Conservation (phyloP, 805 yeast genomes). For the Ogataea pignaliae region DNA sequence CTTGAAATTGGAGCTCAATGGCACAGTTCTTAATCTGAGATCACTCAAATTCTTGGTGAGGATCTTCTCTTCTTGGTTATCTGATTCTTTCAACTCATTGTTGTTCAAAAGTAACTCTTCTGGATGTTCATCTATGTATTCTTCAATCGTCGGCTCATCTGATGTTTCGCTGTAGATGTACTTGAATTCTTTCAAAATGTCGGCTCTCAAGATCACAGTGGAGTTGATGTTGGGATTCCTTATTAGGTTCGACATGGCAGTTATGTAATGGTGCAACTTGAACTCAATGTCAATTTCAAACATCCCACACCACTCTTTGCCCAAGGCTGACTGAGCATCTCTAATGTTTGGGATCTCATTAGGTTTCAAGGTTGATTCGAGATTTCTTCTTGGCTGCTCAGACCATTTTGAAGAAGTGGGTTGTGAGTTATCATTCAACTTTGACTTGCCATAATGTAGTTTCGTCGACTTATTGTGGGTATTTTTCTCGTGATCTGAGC, state of each 20-base stretch:
- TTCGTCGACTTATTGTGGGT: neutral
- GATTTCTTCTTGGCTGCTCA: constrained; percentile 10
- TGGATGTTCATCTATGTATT: constrained; percentile 27
- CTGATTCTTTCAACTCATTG: neutral
- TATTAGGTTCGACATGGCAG: constrained; percentile 76
- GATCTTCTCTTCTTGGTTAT: constrained; percentile 15
- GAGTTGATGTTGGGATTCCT: constrained; percentile 88
- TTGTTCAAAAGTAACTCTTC: constrained; percentile 29
- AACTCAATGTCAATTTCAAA: constrained; percentile 48
- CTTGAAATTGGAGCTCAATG: constrained; percentile 24
- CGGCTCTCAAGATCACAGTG: constrained; percentile 85
- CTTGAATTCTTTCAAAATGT: constrained; percentile 53
- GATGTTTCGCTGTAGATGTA: constrained; percentile 32
- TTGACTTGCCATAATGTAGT: neutral
- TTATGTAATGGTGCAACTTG: constrained; percentile 52
- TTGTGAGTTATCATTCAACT: neutral
- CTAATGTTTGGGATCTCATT: constrained; percentile 37
- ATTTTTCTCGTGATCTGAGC: neutral
- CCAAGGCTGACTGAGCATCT: constrained; percentile 41
- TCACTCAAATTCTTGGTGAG: constrained; percentile 35
- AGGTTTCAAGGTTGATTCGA: constrained; percentile 20
- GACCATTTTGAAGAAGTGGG: constrained; percentile 2
- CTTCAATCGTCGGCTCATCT: constrained; percentile 25
- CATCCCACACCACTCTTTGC: constrained; percentile 59
- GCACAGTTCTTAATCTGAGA: constrained; percentile 34